These are phyloP conservation scores for Nicotiana undulata DNA, from an alignment of 257 asterid species.

Conservation along the genomic window DNA sequence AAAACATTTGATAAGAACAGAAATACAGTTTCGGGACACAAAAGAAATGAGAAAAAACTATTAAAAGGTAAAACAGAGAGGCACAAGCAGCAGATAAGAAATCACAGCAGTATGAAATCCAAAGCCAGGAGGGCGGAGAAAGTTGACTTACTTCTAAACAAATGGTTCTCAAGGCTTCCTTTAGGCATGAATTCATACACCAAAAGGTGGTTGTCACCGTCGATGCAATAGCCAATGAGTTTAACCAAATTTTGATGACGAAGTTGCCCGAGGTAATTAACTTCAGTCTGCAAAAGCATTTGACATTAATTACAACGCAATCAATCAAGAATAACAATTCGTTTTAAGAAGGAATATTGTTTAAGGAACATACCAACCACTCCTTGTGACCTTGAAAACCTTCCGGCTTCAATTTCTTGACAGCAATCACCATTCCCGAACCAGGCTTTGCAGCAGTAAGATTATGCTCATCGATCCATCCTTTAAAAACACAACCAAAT, in stretches of 20 bases:
- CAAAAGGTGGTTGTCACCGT: slow-evolving; percentile 80
- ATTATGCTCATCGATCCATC: slow-evolving; percentile 79
- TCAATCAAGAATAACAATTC: not conserved
- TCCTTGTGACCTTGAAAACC: slow-evolving; percentile 98
- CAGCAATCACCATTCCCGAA: slow-evolving; percentile 89
- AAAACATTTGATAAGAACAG: too few species aligned
- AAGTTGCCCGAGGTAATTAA: slow-evolving; percentile 88
- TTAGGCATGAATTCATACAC: slow-evolving; percentile 96
- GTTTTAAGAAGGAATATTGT: not conserved
- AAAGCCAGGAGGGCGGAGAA: not conserved
- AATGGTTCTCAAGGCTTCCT: slow-evolving; percentile 96
- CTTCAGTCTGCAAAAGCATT: slow-evolving; percentile 72
- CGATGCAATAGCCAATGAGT: slow-evolving; percentile 87
- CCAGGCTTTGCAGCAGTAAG: slow-evolving; percentile 77
- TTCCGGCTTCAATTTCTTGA: slow-evolving; percentile 88
- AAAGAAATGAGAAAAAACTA: too few species aligned
- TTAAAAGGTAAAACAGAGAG: not conserved
- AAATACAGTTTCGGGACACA: too few species aligned
- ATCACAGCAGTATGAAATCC: not conserved
- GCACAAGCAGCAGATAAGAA: not conserved
- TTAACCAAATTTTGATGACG: slow-evolving; percentile 86
- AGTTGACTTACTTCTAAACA: slow-evolving; percentile 66
- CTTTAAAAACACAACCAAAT: slow-evolving; percentile 87
- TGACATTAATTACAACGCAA: not conserved
- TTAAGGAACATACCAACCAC: slow-evolving; percentile 73